These are phyloP conservation scores for Diatrype stigma DNA, from an alignment of 2,329 filamentous ascomycete genomes.

Conservation along the genomic window DNA sequence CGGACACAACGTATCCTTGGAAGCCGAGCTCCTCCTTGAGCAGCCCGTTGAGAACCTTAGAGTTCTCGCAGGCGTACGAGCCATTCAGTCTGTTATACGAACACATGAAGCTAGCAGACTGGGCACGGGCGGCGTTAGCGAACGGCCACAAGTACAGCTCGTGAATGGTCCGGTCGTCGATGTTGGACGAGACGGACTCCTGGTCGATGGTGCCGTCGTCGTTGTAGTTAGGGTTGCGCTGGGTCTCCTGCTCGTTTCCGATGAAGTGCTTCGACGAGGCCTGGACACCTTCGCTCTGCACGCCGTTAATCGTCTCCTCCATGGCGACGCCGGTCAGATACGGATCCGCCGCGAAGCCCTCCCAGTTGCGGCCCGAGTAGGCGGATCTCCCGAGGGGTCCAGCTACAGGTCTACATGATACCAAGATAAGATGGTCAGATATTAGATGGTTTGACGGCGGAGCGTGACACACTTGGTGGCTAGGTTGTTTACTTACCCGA, in stretches of 20 bases:
- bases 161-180: slow-evolving; percentile 53
- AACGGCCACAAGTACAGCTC: slow-evolving; percentile 60
- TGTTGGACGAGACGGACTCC: neutral
- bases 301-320: slow-evolving; percentile 29
- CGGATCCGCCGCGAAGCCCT: slow-evolving; percentile 58
- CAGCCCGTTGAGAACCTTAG: slow-evolving; percentile 43
- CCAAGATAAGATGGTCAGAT: neutral
- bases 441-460: neutral
- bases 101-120: slow-evolving; percentile 37
- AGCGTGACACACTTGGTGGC: no score
- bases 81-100: slow-evolving; percentile 42
- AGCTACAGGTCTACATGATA: slow-evolving; percentile 33
- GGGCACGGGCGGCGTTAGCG: slow-evolving; percentile 31
- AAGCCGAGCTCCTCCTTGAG: slow-evolving; percentile 43
- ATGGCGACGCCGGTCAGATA: slow-evolving; percentile 38
- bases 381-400: slow-evolving; percentile 40
- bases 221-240: slow-evolving; percentile 3
- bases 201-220: slow-evolving; percentile 24
- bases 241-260: slow-evolving; percentile 31
- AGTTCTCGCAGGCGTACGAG: slow-evolving; percentile 47
- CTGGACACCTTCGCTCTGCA: slow-evolving; percentile 34
- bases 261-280: slow-evolving; percentile 37
- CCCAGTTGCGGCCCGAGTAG: slow-evolving; percentile 61
- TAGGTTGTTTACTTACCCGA: slow-evolving; percentile 34
- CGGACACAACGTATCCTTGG: slow-evolving; percentile 36